A percentile compares a stretch with the other conserved stretches of the same genome.
Evolutionary conservation across 2,329 filamentous ascomycete species (phyloP).

Genomic region (Monilinia fructigena): DNA sequence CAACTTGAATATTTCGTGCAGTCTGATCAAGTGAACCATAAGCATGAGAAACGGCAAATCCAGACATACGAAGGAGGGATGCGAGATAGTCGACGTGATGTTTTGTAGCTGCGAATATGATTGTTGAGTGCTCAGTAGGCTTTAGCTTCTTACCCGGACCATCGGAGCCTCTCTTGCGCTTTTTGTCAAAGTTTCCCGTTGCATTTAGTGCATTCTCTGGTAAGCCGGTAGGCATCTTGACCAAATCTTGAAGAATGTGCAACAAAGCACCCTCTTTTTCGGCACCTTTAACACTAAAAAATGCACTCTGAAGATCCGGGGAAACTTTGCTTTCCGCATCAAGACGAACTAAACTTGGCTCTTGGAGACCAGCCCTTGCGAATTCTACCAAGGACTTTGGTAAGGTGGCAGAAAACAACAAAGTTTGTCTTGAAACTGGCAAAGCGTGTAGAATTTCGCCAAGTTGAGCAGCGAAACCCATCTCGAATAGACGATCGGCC

Average conservation of each 20-base stretch:
- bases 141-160: slow-evolving; percentile 59
- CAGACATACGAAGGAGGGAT: slow-evolving; percentile 72
- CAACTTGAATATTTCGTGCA: slow-evolving; percentile 86
- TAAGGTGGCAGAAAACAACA: slow-evolving; percentile 92
- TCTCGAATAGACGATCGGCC: slow-evolving; percentile 94
- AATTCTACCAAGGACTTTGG: slow-evolving; percentile 96
- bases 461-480: slow-evolving; percentile 94
- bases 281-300: slow-evolving; percentile 86
- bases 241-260: slow-evolving; percentile 85
- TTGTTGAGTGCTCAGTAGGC: slow-evolving; percentile 87
- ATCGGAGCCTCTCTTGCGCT: slow-evolving; percentile 66
- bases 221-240: slow-evolving; percentile 77
- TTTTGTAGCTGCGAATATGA: slow-evolving; percentile 92
- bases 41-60: slow-evolving; percentile 88
- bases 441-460: slow-evolving; percentile 90
- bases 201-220: slow-evolving; percentile 50
- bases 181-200: slow-evolving; percentile 52
- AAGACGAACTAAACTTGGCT: slow-evolving; percentile 83
- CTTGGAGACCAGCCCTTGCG: slow-evolving; percentile 86
- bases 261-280: slow-evolving; percentile 93
- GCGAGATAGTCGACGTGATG: slow-evolving; percentile 95
- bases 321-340: slow-evolving; percentile 96
- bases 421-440: slow-evolving; percentile 79
- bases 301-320: slow-evolving; percentile 90
- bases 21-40: slow-evolving; percentile 95